Evolutionary conservation across 352 stramenopile genomes (phyloP), one percentile per base, ranked within the genome.

Genomic region (Plasmopara halstedii): DNA sequence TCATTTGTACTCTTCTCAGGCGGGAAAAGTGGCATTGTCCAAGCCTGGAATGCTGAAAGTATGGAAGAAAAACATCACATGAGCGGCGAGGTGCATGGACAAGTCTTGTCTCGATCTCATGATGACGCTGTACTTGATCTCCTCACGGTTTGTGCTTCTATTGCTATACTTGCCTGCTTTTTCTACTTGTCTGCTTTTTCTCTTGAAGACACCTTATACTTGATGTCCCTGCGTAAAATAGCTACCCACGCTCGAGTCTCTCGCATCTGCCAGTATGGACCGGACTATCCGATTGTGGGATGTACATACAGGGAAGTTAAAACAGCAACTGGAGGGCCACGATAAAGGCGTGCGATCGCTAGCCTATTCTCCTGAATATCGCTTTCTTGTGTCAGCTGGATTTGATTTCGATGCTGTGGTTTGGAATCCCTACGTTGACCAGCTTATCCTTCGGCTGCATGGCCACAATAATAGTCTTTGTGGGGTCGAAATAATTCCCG

Each of bases 401-500:
- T 95, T 95, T 53, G 85, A 95, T 47, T 94, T 93, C 38, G 80
- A 95, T 40, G 82, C 76, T 33, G 59, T 91, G 6, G 82, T 95
- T 17, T 95, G 85, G 83, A 95, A 94, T 43, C 85, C 85, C 19
- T 95, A 95, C 62, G 80, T 94, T 1, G 77, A 90, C 44, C 78
- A 93, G 52, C 66, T 94, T 31, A 95, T 95, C 39, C 40, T 93
- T 41, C 70, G 81, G 4, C 65, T 95, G 3, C 77, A 88, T 29
- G 85, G 85, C 27, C 85, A 95, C 58, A 89, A 80, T 47, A 88
- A 88, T 48, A 85, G 79, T 37, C 59, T 95, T 13, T 91, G 78
- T 22, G 78, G 84, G 6, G 81, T 94, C 25, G 77, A 94, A 56
- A 90, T 94, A 56, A 82, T 94, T 34, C 67, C 77, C 6, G 69